Base-by-base conservation (phyloP, 2,329 filamentous ascomycete genomes). In the Ceratocystis eucalypticola region DNA sequence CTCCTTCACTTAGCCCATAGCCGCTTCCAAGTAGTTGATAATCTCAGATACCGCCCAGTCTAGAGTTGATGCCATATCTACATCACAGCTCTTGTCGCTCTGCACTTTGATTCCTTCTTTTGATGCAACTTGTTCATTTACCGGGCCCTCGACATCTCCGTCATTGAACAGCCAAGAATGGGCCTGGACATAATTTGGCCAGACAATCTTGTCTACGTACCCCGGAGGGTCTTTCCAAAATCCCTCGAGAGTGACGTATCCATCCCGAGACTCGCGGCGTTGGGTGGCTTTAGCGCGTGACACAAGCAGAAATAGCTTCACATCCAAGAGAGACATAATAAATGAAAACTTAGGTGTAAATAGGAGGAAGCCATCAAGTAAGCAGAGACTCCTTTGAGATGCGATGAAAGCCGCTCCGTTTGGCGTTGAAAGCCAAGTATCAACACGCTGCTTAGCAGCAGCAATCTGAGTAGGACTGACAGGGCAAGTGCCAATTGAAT, bases 161-260 rank as follows among this genome's bases (percentile, higher is more conserved):
- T 78, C 76, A 69, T 86, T 76, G 73, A 96, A 94, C 74, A 99
- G 78, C 80, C 89, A 96, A 25, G 79, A 78, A 76, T 97, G 92
- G 71, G 91, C 84, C 65, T 82, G 80, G 2, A 88, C 89, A 75
- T 96, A 97, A 71, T 96, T 93, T 2, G 93, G 93, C 94, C 94
- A 99, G 3, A 99, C 94, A 65, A 99, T 83, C 73, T 88, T 84
- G 74, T 97, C 92, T 46, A 97, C 91, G 74, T 97, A 99, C 0
- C 90, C 92, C 0, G 91, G 91, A 0, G 94, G 94, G 75, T 99
- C 94, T 66, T 86, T 82, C 94, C 94, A 99, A 77, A 96, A 99
- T 33, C 92, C 93, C 72, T 96, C 85, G 4, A 88, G 75, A 2
- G 89, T 93, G 37, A 91, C 88, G 74, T 94, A 94, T 10, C 89